Conservation (phyloP, 768 basidiomycete species). For the Lentinula boryana region DNA sequence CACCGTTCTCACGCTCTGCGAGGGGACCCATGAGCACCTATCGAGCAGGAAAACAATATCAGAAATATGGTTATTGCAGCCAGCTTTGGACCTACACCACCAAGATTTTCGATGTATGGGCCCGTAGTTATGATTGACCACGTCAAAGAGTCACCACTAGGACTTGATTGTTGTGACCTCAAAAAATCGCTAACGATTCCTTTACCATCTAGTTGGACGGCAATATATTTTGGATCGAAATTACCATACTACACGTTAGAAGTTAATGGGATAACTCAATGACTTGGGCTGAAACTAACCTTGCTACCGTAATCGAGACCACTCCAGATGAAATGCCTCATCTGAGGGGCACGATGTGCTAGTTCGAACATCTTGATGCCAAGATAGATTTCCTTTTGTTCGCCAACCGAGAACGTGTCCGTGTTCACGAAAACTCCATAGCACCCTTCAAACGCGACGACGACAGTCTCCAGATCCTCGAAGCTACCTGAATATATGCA, state of each 20-base stretch:
- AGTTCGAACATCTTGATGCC: constrained; percentile 5
- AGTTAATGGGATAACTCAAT: not conserved
- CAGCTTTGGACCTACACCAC: constrained; percentile 19
- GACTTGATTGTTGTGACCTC: constrained; percentile 25
- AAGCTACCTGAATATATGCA: constrained; percentile 22
- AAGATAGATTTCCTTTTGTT: not conserved
- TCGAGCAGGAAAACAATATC: not conserved
- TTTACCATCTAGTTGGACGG: constrained; percentile 35
- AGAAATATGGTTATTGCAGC: not conserved
- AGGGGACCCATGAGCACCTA: constrained; percentile 27
- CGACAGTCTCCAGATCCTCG: constrained; percentile 22
- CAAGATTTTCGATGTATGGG: constrained; percentile 37
- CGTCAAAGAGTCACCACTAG: constrained; percentile 22
- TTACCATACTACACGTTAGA: not conserved
- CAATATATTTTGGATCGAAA: constrained; percentile 19
- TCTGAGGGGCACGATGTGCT: not conserved
- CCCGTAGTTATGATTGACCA: constrained; percentile 32
- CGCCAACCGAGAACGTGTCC: constrained; percentile 8
- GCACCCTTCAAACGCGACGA: constrained; percentile 25
- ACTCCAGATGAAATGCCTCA: constrained; percentile 7
- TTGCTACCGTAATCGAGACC: constrained; percentile 7
- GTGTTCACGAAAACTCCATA: constrained; percentile 18
- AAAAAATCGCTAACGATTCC: constrained; percentile 34
- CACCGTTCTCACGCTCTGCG: constrained; percentile 30
- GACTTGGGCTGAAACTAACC: not conserved